phyloP scores from a whole-genome alignment of 495 filamentous ascomycete genomes.

The Cercophora newfieldiana region DNA sequence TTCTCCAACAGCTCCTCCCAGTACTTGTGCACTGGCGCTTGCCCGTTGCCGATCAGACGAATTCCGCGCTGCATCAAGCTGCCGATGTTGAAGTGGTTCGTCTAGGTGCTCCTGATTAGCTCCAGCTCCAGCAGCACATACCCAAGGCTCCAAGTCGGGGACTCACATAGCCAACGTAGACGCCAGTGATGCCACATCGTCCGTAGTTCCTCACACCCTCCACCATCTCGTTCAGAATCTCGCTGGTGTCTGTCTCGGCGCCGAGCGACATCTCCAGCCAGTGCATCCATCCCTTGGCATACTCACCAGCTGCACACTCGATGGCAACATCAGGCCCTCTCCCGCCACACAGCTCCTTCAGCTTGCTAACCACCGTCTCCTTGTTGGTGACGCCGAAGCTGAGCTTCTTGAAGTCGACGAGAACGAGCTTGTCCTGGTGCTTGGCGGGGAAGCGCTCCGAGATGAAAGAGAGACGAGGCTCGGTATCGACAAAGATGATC shows the following conservation, averaged over 20 bases:
- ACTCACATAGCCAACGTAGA: constrained; percentile 79
- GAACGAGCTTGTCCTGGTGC: constrained; percentile 41
- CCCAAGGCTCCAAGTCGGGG: too few relatives aligned
- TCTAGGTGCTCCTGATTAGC: constrained; percentile 41
- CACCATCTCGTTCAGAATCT: constrained; percentile 88
- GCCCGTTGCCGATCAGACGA: constrained; percentile 78
- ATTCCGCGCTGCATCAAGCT: constrained; percentile 86
- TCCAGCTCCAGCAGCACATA: neutral
- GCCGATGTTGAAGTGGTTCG: constrained; percentile 81
- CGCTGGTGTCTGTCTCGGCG: constrained; percentile 81
- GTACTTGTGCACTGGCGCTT: constrained; percentile 82
- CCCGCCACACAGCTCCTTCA: constrained; percentile 70
- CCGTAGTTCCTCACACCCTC: constrained; percentile 74
- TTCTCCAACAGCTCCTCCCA: constrained; percentile 72
- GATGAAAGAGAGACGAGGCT: constrained; percentile 71
- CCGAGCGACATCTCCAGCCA: constrained; percentile 73
- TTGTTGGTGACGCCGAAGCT: constrained; percentile 48
- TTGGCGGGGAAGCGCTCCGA: constrained; percentile 57
- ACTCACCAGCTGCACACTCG: constrained; percentile 84
- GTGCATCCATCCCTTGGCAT: constrained; percentile 79
- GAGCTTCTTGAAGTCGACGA: constrained; percentile 50
- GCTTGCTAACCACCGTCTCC: constrained; percentile 62
- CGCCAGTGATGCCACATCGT: constrained; percentile 72
- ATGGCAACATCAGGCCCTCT: constrained; percentile 74
- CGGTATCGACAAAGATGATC: constrained; percentile 80